A percentile compares a stretch with the other conserved stretches of the same genome.
These are phyloP conservation scores for Spatholobus suberectus DNA, from an alignment of 306 rosid species.

Conservation along the genomic window DNA sequence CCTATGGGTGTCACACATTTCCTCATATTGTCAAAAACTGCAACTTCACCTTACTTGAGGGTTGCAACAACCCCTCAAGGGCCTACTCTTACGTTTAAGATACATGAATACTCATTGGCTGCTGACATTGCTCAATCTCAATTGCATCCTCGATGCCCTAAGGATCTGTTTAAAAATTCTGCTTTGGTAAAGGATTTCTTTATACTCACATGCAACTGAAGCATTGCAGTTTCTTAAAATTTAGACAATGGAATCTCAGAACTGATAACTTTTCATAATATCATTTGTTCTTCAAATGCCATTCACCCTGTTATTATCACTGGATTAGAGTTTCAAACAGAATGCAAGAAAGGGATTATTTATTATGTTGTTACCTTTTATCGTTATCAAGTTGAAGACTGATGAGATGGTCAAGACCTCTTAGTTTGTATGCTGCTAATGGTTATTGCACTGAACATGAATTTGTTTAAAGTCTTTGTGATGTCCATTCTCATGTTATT, in stretches of 20 bases:
- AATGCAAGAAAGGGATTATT: conserved; percentile 1
- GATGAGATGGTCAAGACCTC: neutral
- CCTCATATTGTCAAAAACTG: conserved; percentile 90
- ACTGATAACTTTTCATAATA: neutral
- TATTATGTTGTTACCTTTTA: neutral
- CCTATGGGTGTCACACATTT: conserved; percentile 98
- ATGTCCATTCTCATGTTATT: neutral
- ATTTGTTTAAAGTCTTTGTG: neutral
- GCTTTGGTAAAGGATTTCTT: conserved; percentile 73
- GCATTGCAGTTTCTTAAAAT: neutral
- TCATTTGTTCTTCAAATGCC: conserved; percentile 8
- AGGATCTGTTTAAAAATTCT: conserved; percentile 87
- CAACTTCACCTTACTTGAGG: conserved; percentile 73
- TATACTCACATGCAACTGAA: neutral
- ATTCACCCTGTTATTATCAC: neutral
- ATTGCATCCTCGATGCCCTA: conserved; percentile 85
- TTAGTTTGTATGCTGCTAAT: neutral
- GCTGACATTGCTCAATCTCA: conserved; percentile 81
- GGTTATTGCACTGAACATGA: neutral
- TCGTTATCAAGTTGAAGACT: neutral
- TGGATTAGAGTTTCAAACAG: neutral
- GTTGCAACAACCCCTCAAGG: conserved; percentile 97
- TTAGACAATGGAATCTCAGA: conserved; percentile 5
- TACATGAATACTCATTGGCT: conserved; percentile 80
- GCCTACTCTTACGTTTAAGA: conserved; percentile 88